A percentile compares a stretch with the other conserved stretches of the same genome.
Evolutionary conservation across 768 basidiomycete species (phyloP).

Genomic region (Trametes cinnabarina): DNA sequence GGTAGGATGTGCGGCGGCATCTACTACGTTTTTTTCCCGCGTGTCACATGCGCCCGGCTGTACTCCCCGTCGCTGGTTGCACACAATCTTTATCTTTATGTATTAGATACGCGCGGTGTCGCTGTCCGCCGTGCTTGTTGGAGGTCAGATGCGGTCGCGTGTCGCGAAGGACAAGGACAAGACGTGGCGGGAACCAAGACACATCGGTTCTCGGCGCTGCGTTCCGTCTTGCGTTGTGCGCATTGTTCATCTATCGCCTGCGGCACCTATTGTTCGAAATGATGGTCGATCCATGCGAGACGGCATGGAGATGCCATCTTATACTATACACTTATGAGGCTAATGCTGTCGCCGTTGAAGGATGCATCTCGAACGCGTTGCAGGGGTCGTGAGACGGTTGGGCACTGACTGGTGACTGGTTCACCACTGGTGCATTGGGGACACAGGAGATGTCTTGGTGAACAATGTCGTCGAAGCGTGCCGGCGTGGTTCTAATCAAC

Average conservation of each 20-base stretch:
- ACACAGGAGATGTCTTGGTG: no score
- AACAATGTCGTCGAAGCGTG: no score
- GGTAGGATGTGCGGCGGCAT: not conserved
- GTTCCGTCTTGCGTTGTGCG: not conserved
- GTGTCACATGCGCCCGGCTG: not conserved
- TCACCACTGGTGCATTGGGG: no score
- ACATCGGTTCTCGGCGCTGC: not conserved
- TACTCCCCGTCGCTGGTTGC: constrained; percentile 10
- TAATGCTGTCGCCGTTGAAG: no score
- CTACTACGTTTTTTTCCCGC: constrained; percentile 1
- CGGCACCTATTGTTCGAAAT: not conserved
- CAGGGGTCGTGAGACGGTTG: no score
- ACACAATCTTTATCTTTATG: constrained; percentile 17
- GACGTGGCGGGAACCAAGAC: not conserved
- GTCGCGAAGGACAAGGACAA: not conserved
- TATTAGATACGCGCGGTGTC: not conserved
- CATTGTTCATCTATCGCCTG: not conserved
- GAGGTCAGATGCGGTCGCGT: not conserved
- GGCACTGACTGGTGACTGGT: no score
- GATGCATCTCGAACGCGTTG: no score
- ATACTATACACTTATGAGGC: no score
- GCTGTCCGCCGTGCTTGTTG: not conserved
- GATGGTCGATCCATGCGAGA: not conserved
- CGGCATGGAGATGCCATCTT: not conserved
- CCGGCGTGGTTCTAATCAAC: no score